These are phyloP conservation scores for Colletotrichum chlorophyti DNA, from an alignment of 2,329 filamentous ascomycete genomes.

Conservation along the genomic window DNA sequence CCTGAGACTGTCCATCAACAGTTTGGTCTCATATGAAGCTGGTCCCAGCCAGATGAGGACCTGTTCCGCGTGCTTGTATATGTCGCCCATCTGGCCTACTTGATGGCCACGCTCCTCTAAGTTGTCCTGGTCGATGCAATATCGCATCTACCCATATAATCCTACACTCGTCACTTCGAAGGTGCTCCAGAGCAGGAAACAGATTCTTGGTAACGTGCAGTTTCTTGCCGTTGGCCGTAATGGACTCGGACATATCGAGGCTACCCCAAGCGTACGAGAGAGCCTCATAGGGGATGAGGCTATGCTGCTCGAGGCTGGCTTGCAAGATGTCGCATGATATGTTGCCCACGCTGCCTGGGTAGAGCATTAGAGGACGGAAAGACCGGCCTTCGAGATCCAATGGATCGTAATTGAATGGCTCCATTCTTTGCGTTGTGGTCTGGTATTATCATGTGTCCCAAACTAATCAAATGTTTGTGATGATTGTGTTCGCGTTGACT, in stretches of 20 bases:
- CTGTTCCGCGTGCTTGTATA: background rate
- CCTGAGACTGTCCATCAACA: background rate
- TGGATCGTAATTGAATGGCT: background rate
- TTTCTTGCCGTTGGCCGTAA: background rate
- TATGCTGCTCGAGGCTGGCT: background rate
- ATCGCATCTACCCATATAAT: background rate
- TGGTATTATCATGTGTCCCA: no score
- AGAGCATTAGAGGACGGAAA: background rate
- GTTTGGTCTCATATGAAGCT: background rate
- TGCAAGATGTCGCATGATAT: slow-evolving; percentile 1
- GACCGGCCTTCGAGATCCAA: background rate
- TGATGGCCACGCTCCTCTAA: background rate
- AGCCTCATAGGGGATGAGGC: background rate
- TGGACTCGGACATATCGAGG: background rate
- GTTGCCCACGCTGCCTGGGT: background rate
- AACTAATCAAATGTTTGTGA: no score
- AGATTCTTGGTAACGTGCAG: background rate
- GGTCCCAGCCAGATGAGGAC: slow-evolving; percentile 22
- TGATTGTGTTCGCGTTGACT: no score
- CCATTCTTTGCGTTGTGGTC: background rate
- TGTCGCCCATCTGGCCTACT: background rate
- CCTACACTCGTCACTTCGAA: background rate
- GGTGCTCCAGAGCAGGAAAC: background rate
- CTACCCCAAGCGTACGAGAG: background rate
- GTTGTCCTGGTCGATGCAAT: background rate